A percentile compares a stretch with the other conserved stretches of the same genome.
These are phyloP conservation scores for Toxoplasma gondii DNA, from an alignment of 169 alveolate genomes.

Conservation along the genomic window DNA sequence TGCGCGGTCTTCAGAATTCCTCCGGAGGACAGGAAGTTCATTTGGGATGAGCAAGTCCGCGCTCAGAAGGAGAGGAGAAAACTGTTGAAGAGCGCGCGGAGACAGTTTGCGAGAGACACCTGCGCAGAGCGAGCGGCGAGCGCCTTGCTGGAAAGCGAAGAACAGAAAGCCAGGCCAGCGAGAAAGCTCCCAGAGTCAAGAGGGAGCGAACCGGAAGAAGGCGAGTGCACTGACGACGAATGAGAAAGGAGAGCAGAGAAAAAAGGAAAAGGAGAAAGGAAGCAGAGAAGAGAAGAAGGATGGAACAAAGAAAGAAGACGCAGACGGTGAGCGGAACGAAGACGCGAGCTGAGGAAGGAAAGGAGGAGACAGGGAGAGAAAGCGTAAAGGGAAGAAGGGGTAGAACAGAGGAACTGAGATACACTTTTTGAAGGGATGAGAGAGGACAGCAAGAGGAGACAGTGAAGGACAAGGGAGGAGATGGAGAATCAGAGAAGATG, in stretches of 20 bases:
- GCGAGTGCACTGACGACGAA: not conserved
- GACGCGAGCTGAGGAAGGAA: not conserved
- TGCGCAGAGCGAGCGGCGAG: not conserved
- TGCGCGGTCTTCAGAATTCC: slow-evolving; percentile 47
- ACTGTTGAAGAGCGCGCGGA: not conserved
- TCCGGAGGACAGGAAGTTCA: slow-evolving; percentile 68
- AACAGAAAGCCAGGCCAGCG: not conserved
- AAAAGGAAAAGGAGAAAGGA: not conserved
- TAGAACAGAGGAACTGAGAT: not conserved
- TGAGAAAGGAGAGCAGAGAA: not conserved
- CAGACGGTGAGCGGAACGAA: not conserved
- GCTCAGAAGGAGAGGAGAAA: slow-evolving; percentile 49
- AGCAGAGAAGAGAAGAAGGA: not conserved
- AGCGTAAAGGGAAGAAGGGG: not conserved
- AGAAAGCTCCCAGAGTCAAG: not conserved
- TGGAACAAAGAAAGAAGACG: not conserved
- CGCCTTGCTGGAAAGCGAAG: not conserved
- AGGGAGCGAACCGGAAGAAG: not conserved
- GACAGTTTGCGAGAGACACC: not conserved
- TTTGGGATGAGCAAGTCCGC: slow-evolving; percentile 71
- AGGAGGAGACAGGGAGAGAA: not conserved
- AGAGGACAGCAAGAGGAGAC: not conserved
- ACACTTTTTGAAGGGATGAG: too few species aligned
- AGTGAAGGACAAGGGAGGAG: not conserved
- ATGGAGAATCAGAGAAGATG: too few species aligned